Percentiles rank a stretch among this genome's conserved stretches.
Conservation (phyloP, 495 filamentous ascomycete species). For the Aspergillus mulundensis region DNA sequence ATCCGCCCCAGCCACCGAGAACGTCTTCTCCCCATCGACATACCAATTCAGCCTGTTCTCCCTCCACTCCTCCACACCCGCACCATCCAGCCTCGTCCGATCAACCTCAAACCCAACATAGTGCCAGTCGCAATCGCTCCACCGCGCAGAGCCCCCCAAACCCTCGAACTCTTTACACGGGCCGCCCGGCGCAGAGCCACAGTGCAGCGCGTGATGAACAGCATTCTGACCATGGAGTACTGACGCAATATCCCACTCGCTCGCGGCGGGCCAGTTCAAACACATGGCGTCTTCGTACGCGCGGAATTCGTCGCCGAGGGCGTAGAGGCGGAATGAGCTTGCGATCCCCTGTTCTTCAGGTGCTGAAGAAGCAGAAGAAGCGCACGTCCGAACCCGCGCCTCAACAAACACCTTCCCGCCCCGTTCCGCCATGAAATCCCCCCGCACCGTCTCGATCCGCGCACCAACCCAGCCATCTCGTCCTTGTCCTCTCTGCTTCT, state of each 20-base stretch:
- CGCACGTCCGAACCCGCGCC: neutral
- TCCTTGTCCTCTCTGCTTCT: neutral
- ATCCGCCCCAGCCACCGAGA: neutral
- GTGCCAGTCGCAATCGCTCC: conserved; percentile 9
- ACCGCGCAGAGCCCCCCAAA: neutral
- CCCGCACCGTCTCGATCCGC: conserved; percentile 4
- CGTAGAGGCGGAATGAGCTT: conserved; percentile 3
- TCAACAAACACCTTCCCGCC: conserved; percentile 12
- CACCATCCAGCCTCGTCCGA: neutral
- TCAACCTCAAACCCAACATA: conserved; percentile 13
- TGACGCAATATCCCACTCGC: conserved; percentile 8
- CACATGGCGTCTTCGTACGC: neutral
- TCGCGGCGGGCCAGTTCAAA: neutral
- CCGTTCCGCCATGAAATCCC: conserved; percentile 2
- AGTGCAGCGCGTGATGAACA: neutral
- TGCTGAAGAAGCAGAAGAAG: neutral
- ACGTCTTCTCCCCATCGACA: conserved; percentile 5
- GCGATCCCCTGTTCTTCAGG: neutral
- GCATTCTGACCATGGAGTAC: conserved; percentile 3
- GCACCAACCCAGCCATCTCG: neutral
- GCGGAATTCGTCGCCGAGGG: neutral
- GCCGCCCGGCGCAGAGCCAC: neutral
- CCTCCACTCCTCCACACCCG: conserved; percentile 5
- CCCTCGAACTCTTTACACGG: conserved; percentile 8
- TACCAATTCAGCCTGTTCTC: conserved; percentile 5